Conservation (phyloP, 441 rosid genomes). For the Mallotus repandus region DNA sequence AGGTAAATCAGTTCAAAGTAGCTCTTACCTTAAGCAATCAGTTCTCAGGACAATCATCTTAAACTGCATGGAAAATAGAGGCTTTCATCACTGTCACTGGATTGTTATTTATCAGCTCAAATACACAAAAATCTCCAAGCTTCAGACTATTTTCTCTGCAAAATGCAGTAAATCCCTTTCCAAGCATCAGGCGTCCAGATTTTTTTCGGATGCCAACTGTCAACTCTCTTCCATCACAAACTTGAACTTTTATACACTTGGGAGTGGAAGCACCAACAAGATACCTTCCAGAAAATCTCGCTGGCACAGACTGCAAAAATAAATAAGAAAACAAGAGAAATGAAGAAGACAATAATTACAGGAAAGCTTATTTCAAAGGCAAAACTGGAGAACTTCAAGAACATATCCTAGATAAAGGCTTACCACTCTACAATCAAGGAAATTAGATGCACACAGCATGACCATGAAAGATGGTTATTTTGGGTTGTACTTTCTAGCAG, state of each 20-base stretch:
- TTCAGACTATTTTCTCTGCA: conserved; percentile 13
- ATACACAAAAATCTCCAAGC: conserved; percentile 24
- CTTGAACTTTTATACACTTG: conserved; percentile 11
- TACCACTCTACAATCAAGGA: not conserved
- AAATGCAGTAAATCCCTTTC: conserved; percentile 10
- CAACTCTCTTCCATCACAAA: conserved; percentile 24
- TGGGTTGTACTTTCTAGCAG: conserved; percentile 18
- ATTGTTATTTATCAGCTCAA: conserved; percentile 18
- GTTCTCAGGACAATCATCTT: not conserved
- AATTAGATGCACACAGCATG: not conserved
- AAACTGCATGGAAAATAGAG: conserved; percentile 14
- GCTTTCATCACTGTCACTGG: not conserved
- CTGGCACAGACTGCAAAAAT: conserved; percentile 18
- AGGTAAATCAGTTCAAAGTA: too few relatives aligned
- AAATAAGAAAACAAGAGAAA: not conserved
- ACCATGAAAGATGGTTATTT: conserved; percentile 20
- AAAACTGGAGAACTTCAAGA: not conserved
- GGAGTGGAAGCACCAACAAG: not conserved
- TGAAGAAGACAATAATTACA: not conserved
- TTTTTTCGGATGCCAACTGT: not conserved
- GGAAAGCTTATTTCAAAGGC: not conserved
- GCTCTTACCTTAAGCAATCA: too few relatives aligned
- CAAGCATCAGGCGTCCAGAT: not conserved
- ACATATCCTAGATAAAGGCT: not conserved
- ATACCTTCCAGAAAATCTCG: conserved; percentile 7